phyloP scores from a whole-genome alignment of 805 yeast genomes.

The Candida peoriensis region DNA sequence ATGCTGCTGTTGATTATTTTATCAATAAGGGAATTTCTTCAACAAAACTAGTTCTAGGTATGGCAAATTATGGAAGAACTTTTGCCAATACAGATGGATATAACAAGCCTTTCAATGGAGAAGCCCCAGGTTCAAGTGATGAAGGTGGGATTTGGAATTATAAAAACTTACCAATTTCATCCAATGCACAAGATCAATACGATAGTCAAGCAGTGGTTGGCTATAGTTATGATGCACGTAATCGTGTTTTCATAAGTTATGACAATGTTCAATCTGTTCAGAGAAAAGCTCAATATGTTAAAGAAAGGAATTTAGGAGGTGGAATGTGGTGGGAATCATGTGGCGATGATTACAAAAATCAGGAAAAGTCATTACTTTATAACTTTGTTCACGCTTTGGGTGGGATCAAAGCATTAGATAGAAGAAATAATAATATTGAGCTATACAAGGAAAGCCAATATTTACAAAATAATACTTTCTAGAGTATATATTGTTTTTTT shows the following conservation, averaged over 20 bases:
- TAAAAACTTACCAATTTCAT: conserved; percentile 45
- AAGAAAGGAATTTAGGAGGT: conserved; percentile 54
- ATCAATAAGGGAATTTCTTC: conserved; percentile 37
- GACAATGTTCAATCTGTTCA: conserved; percentile 55
- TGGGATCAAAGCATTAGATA: conserved; percentile 8
- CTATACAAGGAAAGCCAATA: conserved; percentile 12
- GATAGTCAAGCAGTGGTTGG: conserved; percentile 54
- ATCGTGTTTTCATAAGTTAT: conserved; percentile 47
- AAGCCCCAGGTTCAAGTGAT: conserved; percentile 38
- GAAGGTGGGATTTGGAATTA: conserved; percentile 49
- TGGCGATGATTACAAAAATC: conserved; percentile 49
- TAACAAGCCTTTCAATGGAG: conserved; percentile 40
- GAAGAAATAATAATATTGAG: conserved; percentile 5
- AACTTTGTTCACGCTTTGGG: conserved; percentile 35
- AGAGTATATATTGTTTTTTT: no score
- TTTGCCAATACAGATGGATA: conserved; percentile 38
- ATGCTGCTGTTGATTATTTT: conserved; percentile 43
- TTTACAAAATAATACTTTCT: conserved; percentile 8
- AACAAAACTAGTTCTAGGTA: conserved; percentile 64
- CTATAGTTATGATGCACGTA: conserved; percentile 38
- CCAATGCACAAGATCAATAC: conserved; percentile 40
- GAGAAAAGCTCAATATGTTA: conserved; percentile 57
- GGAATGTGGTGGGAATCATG: conserved; percentile 95
- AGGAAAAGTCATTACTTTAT: conserved; percentile 36
- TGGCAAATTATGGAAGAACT: conserved; percentile 80